A percentile compares a stretch with the other conserved stretches of the same genome.
These are phyloP conservation scores for Sugiyamaella neomexicana DNA, from an alignment of 1,139 yeast genomes.

Conservation along the genomic window DNA sequence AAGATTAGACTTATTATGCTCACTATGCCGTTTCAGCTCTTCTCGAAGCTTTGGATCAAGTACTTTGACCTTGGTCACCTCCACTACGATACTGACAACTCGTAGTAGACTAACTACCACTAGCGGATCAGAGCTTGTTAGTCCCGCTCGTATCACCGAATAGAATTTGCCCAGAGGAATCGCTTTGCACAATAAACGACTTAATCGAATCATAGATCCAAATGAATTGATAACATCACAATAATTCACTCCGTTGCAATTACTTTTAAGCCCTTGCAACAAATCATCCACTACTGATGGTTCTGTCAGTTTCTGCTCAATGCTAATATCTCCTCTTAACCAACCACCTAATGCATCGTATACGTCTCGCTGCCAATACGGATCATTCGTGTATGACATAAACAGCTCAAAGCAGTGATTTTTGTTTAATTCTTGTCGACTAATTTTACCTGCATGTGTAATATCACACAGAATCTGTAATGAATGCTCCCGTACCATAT, in stretches of 20 bases:
- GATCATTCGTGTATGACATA: conserved; percentile 52
- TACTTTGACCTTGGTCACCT: not conserved
- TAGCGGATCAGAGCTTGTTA: conserved; percentile 26
- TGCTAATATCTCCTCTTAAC: conserved; percentile 39
- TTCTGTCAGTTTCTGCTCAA: conserved; percentile 30
- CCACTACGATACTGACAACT: conserved; percentile 22
- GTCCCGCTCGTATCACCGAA: conserved; percentile 23
- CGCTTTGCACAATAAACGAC: conserved; percentile 25
- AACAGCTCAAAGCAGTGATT: conserved; percentile 50
- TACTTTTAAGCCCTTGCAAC: conserved; percentile 28
- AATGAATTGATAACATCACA: conserved; percentile 32
- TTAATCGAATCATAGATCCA: conserved; percentile 27
- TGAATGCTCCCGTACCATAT: conserved; percentile 60
- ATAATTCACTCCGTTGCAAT: conserved; percentile 20
- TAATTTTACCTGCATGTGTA: conserved; percentile 50
- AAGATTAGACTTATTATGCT: conserved; percentile 3
- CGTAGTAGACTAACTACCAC: conserved; percentile 30
- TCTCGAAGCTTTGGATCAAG: conserved; percentile 3
- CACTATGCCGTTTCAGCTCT: not conserved
- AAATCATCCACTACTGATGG: conserved; percentile 24
- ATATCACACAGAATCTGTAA: conserved; percentile 65
- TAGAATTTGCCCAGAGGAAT: conserved; percentile 24
- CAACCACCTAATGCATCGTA: conserved; percentile 54
- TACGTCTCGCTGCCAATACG: conserved; percentile 71
- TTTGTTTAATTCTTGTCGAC: conserved; percentile 45